Evolutionary conservation across 2,329 filamentous ascomycete genomes (phyloP).

Genomic region (Fusarium kyushuense): DNA sequence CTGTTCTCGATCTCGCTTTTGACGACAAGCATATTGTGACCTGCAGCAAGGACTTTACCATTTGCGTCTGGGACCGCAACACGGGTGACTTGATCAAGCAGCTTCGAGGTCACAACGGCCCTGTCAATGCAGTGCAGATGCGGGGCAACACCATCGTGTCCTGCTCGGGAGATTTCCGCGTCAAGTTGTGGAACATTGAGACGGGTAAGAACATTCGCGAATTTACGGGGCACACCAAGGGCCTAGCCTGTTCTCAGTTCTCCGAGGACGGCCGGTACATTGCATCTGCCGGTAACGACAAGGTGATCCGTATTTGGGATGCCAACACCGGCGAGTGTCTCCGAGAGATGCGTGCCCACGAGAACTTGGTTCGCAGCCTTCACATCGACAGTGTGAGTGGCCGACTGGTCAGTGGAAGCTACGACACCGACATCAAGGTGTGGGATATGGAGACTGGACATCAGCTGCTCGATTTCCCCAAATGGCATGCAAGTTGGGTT

Average conservation of each 20-base stretch:
- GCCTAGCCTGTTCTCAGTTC: conserved; percentile 95
- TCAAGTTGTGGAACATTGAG: conserved; percentile 95
- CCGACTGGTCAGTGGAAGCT: conserved; percentile 89
- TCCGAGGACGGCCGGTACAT: conserved; percentile 94
- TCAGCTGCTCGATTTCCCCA: conserved; percentile 85
- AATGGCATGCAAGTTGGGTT: conserved; percentile 98
- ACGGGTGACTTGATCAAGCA: conserved; percentile 82
- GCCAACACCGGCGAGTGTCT: conserved; percentile 89
- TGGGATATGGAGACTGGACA: conserved; percentile 87
- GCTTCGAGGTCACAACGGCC: conserved; percentile 86
- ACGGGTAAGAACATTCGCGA: conserved; percentile 90
- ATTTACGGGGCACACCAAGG: conserved; percentile 90
- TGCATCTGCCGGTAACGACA: conserved; percentile 93
- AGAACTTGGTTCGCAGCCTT: conserved; percentile 86
- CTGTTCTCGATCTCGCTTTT: conserved; percentile 93
- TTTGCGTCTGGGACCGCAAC: conserved; percentile 92
- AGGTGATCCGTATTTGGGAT: conserved; percentile 96
- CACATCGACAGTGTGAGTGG: conserved; percentile 90
- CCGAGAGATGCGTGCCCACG: conserved; percentile 83
- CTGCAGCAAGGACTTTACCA: conserved; percentile 94
- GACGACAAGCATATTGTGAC: conserved; percentile 94
- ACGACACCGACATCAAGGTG: conserved; percentile 95
- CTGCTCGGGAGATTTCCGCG: conserved; percentile 91
- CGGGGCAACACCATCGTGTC: conserved; percentile 93
- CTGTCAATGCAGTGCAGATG: conserved; percentile 96